Conservation (phyloP, 192 early-diverging fungal genomes). For the Coemansia sp. region DNA sequence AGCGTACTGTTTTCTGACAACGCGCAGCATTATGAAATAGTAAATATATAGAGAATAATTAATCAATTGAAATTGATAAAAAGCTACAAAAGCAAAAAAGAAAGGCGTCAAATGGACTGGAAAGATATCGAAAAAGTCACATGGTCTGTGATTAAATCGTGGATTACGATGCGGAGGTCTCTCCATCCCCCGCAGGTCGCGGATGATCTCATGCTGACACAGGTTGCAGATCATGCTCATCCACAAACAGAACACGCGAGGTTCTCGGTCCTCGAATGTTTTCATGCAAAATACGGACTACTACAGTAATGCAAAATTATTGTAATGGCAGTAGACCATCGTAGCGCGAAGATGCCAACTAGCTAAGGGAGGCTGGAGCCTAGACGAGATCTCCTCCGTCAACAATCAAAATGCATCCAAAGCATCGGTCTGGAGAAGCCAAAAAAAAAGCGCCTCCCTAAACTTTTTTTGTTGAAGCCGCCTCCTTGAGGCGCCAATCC, state of each 20-base stretch:
- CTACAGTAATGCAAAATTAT: neutral
- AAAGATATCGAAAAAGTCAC: constrained; percentile 1
- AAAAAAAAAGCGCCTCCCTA: neutral
- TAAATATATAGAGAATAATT: neutral
- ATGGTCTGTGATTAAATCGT: neutral
- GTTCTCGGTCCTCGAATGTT: neutral
- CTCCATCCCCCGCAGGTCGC: neutral
- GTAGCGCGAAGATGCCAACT: neutral
- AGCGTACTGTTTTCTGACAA: constrained; percentile 6
- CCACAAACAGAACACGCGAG: neutral
- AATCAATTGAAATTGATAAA: neutral
- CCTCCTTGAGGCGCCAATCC: neutral
- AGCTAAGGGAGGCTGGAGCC: neutral
- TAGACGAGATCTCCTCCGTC: neutral
- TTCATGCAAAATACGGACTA: neutral
- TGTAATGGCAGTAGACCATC: constrained; percentile 3
- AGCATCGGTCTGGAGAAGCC: constrained; percentile 3
- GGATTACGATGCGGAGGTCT: neutral
- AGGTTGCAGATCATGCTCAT: neutral
- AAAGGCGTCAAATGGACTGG: neutral
- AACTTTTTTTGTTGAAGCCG: neutral
- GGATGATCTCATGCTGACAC: constrained; percentile 1
- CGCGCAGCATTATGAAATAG: constrained; percentile 2
- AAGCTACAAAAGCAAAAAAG: neutral
- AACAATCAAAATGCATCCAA: constrained; percentile 1